phyloP scores from a whole-genome alignment of 202 grass and related monocot genomes.

The Setaria viridis region DNA sequence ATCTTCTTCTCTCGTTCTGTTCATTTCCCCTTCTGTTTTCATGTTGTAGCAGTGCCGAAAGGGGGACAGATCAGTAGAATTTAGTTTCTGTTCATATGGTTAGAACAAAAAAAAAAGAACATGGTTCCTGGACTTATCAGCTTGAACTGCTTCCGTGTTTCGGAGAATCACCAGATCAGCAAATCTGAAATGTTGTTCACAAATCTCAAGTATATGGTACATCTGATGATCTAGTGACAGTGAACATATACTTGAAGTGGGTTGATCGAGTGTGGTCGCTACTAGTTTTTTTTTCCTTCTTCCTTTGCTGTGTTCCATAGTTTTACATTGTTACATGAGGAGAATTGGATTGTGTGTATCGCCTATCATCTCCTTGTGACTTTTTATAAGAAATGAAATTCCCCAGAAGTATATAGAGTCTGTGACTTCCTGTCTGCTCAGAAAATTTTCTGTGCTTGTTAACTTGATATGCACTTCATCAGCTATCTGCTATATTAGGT shows the following conservation, averaged over 20 bases:
- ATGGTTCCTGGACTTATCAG: slow-evolving; percentile 40
- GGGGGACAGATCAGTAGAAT: slow-evolving; percentile 44
- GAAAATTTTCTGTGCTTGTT: neutral
- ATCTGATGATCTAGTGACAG: slow-evolving; percentile 42
- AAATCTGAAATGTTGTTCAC: slow-evolving; percentile 37
- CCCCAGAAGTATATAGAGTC: neutral
- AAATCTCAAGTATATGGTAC: slow-evolving; percentile 9
- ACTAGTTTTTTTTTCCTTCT: neutral
- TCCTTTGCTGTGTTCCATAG: slow-evolving; percentile 10
- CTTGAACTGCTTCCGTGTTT: slow-evolving; percentile 32
- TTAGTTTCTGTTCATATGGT: slow-evolving; percentile 53
- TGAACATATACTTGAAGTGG: slow-evolving; percentile 36
- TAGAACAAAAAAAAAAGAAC: slow-evolving; percentile 33
- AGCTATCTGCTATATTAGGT: slow-evolving; percentile 29
- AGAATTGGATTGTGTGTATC: slow-evolving; percentile 53
- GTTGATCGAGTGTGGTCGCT: slow-evolving; percentile 17
- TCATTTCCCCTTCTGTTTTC: slow-evolving; percentile 42
- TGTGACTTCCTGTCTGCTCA: slow-evolving; percentile 32
- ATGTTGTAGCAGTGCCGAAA: slow-evolving; percentile 43
- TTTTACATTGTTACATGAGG: slow-evolving; percentile 41
- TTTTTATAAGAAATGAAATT: slow-evolving; percentile 41
- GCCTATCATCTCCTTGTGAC: slow-evolving; percentile 49
- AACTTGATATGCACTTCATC: slow-evolving; percentile 32
- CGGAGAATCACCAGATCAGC: slow-evolving; percentile 25
- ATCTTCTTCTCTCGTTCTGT: slow-evolving; percentile 29